Evolutionary conservation across 176 grass and related monocot species (phyloP), one percentile per base, ranked within the genome.

Genomic region (Microstegium vimineum): DNA sequence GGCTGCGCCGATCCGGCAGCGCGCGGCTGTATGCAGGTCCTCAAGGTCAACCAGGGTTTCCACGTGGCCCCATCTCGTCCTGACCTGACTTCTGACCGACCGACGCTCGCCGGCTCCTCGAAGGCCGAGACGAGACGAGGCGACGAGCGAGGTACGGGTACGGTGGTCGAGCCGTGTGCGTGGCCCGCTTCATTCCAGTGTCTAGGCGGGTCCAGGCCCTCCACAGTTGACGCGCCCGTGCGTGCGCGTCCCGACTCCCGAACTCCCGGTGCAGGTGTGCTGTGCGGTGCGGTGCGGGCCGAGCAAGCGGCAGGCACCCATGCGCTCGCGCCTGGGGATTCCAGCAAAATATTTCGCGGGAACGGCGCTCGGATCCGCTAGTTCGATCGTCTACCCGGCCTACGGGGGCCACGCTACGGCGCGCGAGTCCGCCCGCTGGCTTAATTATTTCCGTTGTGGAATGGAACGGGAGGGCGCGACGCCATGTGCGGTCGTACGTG

Each of bases 261-360:
- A n/a, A n/a, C n/a, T n/a, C n/a, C n/a, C n/a, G n/a, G n/a, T n/a
- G n/a, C n/a, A n/a, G n/a, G n/a, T n/a, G 38, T 41, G 38, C 35
- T 36, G 33, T 13, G 12, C 42, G 12, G 13, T 17, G 45, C 37
- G 22, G n/a, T n/a, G 67, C n/a, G 2, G 69, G 26, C 26, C 41
- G 38, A 34, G 61, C 46, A 37, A 73, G 62, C 13, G 57, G 11
- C 60, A 60, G 66, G 42, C 14, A 43, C 73, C 82, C 47, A 64
- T 45, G 69, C 64, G 25, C 11, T 22, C 27, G 61, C 40, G 31
- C 14, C 33, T 85, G 56, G 84, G 84, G 76, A 78, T 90, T 90
- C 88, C 73, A 36, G 85, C 88, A 90, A 86, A 85, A 82, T 84
- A 82, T 81, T 87, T 90, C 62, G 14, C 31, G 69, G 80, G 79